Evolutionary conservation across 192 early-diverging fungal species (phyloP), one percentile per base, ranked within the genome.

Genomic region (Backusella tuberculispora): DNA sequence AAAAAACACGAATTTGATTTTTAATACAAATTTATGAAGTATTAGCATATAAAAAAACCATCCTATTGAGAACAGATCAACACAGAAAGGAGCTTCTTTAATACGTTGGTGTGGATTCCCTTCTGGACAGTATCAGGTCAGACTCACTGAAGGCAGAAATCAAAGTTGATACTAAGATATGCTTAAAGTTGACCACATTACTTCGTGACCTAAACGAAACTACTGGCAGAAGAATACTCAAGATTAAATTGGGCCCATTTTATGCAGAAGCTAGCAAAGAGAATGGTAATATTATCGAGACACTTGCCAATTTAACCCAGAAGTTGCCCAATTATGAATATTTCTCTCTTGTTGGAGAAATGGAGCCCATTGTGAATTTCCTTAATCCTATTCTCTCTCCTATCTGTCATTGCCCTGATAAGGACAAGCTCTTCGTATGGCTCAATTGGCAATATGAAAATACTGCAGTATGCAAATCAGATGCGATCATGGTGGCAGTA

Each of bases 241-340:
- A n/a, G n/a, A n/a, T n/a, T n/a, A n/a, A n/a, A n/a, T n/a, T n/a
- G n/a, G n/a, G n/a, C n/a, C n/a, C n/a, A n/a, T 42, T 42, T 5
- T 42, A 42, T 7, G 41, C 41, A 42, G 41, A 42, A 42, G 53
- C 53, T 24, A 21, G 5, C 53, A 13, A 56, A 56, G 53, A 56
- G 13, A 10, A 56, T 56, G n/a, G 53, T 21, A 13, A 6, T 56
- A 56, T 56, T 24, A 56, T 56, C 53, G 53, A 56, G 53, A 56
- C 10, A 56, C 10, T 56, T 24, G 4, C 53, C 10, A 56, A 56
- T 56, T 56, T 56, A 10, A 10, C 10, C 24, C 12, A 38, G 38
- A 66, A 66, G 41, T 37, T 66, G 65, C 37, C 65, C 29, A 66
- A 66, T 13, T n/a, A 42, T 14, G 65, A 66, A 5, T 37, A 37